A percentile compares a stretch with the other conserved stretches of the same genome.
These are phyloP conservation scores for Rheum nobile DNA, from an alignment of 148 eudicot species.

Conservation along the genomic window DNA sequence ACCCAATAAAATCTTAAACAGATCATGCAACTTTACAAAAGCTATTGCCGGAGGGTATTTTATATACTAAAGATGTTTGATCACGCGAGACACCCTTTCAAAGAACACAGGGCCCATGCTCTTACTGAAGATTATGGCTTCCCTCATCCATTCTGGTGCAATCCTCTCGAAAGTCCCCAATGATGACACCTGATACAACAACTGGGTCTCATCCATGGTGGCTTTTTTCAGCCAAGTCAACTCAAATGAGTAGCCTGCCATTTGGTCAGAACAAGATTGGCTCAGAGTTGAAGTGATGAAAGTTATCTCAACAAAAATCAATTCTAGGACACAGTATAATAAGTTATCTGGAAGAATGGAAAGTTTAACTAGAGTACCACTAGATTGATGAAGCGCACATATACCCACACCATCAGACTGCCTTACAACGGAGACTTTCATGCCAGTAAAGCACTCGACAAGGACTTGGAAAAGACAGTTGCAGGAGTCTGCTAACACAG, in stretches of 20 bases:
- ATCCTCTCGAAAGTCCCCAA: constrained; percentile 58
- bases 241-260: constrained; percentile 69
- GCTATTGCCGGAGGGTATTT: neutral
- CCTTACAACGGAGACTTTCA: constrained; percentile 38
- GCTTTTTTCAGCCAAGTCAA: constrained; percentile 46
- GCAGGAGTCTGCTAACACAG: constrained; percentile 20
- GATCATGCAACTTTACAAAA: constrained; percentile 3
- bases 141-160: constrained; percentile 82
- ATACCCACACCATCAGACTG: constrained; percentile 39
- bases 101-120: constrained; percentile 63
- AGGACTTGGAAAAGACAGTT: constrained; percentile 56
- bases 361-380: constrained; percentile 37
- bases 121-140: constrained; percentile 33
- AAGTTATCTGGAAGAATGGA: neutral
- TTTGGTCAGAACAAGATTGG: neutral
- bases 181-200: constrained; percentile 41
- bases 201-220: constrained; percentile 25
- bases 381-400: constrained; percentile 54
- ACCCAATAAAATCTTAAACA: neutral
- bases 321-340: neutral
- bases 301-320: neutral
- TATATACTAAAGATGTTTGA: constrained; percentile 31
- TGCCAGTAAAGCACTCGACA: constrained; percentile 45
- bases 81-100: constrained; percentile 42
- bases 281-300: neutral